These are phyloP conservation scores for Gossypium trilobum DNA, from an alignment of 441 rosid species.

Conservation along the genomic window DNA sequence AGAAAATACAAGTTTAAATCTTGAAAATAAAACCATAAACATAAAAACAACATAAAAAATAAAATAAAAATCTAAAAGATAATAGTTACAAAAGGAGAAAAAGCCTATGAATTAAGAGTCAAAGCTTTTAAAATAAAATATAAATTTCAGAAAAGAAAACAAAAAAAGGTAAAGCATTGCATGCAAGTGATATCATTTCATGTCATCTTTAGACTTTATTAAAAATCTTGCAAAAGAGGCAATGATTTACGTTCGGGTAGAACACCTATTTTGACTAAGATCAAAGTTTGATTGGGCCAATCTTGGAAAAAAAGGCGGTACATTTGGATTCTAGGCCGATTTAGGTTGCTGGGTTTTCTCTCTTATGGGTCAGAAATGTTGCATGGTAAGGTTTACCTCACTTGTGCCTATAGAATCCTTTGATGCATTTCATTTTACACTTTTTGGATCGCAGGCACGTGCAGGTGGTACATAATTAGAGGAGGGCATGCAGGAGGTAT, in stretches of 20 bases:
- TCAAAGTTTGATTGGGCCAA: background rate
- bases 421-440: too few relatives aligned
- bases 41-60: too few relatives aligned
- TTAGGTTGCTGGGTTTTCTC: background rate
- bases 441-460: background rate
- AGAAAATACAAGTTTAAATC: too few relatives aligned
- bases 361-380: background rate
- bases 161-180: background rate
- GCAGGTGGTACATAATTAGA: background rate
- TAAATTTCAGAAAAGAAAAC: background rate
- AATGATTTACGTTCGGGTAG: background rate
- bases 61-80: too few relatives aligned
- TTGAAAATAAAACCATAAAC: too few relatives aligned
- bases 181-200: background rate
- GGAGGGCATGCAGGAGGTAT: background rate
- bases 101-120: conserved; percentile 6
- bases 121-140: conserved; percentile 10
- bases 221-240: background rate
- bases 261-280: background rate
- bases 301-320: background rate
- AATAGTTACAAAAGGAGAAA: background rate
- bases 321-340: background rate
- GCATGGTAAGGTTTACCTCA: background rate
- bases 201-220: background rate
- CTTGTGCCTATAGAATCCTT: too few relatives aligned